Base-by-base conservation (phyloP, 495 filamentous ascomycete species). In the Penicillium macrosclerotiorum region DNA sequence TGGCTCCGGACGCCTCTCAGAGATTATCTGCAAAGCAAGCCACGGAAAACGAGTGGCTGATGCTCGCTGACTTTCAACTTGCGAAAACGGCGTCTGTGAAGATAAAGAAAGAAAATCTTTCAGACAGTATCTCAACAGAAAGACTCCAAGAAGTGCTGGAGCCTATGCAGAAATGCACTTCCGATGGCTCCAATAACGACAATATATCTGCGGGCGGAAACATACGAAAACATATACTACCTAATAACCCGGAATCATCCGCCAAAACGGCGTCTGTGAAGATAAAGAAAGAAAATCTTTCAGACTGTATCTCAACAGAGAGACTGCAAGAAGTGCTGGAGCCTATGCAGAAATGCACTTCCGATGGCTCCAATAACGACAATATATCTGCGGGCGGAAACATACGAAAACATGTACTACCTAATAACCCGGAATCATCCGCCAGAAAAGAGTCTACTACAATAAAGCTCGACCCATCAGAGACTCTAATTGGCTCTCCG, bases 11-110 rank as follows among this genome's bases (percentile, higher is more conserved):
- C 7, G 6, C 32, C 32, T 35, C 32, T n/a, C 16, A 35, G n/a
- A 35, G 32, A 35, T 16, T 35, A 3, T 35, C 32, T 35, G 32
- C 32, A n/a, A 35, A 35, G 32, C 13, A 35, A 35, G 32, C 32
- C 16, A 35, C 16, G 12, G 12, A 35, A 35, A 2, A 14, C 16
- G 32, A 35, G 12, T 35, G 32, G 32, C 32, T 35, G 7, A n/a
- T n/a, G n/a, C 32, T n/a, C n/a, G 16, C 32, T 14, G 32, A 35
- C 16, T 4, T 35, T 3, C 32, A n/a, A 35, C n/a, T 35, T 16
- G 32, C 6, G 7, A 16, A 35, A 16, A 35, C 19, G 16, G n/a
- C 5, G 19, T 17, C 4, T 16, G 2, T 35, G 32, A 14, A 18
- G 5, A 35, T 35, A 17, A 35, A 7, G 4, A 9, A 35, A 16